Percentiles rank a stretch among this genome's conserved stretches.
These are phyloP conservation scores for Alternaria hordeiaustralica DNA, from an alignment of 2,329 filamentous ascomycete genomes.

Conservation along the genomic window DNA sequence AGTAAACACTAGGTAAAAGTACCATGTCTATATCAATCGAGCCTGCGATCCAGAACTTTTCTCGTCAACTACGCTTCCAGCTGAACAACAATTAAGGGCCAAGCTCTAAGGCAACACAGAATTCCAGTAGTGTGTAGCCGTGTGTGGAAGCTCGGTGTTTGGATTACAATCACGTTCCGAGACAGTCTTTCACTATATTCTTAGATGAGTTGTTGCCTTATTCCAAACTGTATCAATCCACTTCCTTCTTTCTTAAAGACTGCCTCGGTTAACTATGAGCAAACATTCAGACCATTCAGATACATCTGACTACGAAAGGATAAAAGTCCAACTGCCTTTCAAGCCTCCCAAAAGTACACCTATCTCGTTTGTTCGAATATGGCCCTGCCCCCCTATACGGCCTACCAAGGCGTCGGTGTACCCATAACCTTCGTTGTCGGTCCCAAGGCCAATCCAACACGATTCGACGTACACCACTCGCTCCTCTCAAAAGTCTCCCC, in stretches of 20 bases:
- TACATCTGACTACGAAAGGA: not conserved
- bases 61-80: no score
- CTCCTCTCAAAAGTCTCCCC: conserved; percentile 4
- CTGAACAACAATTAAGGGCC: no score
- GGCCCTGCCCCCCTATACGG: not conserved
- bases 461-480: conserved; percentile 8
- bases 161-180: not conserved
- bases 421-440: conserved; percentile 11
- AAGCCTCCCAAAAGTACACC: not conserved
- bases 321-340: no score
- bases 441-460: not conserved
- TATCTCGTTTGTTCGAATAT: not conserved
- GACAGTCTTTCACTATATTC: not conserved
- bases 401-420: not conserved
- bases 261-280: fast-evolving
- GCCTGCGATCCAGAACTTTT: not conserved
- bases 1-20: not conserved
- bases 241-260: not conserved
- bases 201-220: not conserved
- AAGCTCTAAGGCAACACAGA: not conserved
- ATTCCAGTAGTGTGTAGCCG: not conserved
- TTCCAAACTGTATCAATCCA: not conserved
- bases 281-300: fast-evolving
- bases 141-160: not conserved
- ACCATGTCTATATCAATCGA: not conserved